Evolutionary conservation across 331 rosid genomes (phyloP), one percentile per base, ranked within the genome.

Genomic region (Quercus lobata): DNA sequence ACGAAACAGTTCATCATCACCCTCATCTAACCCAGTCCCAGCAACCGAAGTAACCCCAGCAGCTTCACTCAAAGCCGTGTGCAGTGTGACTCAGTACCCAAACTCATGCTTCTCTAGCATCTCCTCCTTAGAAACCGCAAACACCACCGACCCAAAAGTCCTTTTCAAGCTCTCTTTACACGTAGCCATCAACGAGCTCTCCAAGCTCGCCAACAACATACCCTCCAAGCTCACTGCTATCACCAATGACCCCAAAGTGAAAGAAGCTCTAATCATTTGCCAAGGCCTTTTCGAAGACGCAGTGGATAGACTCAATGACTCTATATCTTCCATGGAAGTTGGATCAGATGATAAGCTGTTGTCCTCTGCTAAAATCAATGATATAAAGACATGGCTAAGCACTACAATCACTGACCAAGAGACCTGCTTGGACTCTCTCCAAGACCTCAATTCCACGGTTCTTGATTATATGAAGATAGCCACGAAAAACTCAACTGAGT

Each of bases 141-240:
- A 91, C 83, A 92, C 94, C 80, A 89, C 96, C 56, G 88, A 95
- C 60, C 97, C 94, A 0, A 71, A 84, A 76, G 55, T 75, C 4
- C 90, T 95, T 77, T 95, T 95, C 84, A 90, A 81, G 83, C 89
- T 91, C 77, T 92, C 99, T 19, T 92, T 95, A 10, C 89, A 57
- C 3, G 94, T 89, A 78, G 99, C 99, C 84, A 76, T 86, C 8
- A 70, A 80, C 7, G 97, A 87, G 53, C 88, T 88, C 85, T 66
- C 86, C 1, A 87, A 88, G 46, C 87, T 94, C 61, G 37, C 88
- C 0, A 30, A 10, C 19, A 29, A 82, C 7, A 18, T 10, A 9
- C 79, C 87, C 2, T 4, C 80, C 0, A 80, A 72, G 57, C 69
- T 83, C 1, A 73, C 57, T n/a, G 79, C 83, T 73, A 72, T 27